These are phyloP conservation scores for Coniosporium tulheliwenetii DNA, from an alignment of 2,329 filamentous ascomycete genomes.

Conservation along the genomic window DNA sequence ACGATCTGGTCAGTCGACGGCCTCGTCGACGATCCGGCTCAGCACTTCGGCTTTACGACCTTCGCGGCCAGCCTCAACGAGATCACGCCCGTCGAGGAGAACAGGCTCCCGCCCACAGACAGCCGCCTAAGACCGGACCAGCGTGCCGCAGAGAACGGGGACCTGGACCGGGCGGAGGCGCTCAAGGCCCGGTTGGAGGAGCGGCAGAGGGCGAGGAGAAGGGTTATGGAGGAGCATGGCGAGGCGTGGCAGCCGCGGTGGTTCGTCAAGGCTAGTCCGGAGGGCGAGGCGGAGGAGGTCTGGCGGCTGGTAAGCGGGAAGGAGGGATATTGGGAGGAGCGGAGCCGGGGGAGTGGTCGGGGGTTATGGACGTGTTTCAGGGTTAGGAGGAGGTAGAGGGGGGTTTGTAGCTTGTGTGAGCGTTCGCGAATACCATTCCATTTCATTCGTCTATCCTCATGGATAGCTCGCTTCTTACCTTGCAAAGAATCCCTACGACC, in stretches of 20 bases:
- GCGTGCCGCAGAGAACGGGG: constrained; percentile 64
- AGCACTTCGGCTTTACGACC: constrained; percentile 73
- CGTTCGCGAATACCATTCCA: too few species aligned
- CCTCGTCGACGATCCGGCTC: constrained; percentile 62
- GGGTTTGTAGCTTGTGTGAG: neutral
- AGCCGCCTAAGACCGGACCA: constrained; percentile 76
- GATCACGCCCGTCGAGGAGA: constrained; percentile 63
- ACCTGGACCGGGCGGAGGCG: constrained; percentile 68
- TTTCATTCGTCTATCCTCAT: too few species aligned
- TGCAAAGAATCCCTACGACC: too few species aligned
- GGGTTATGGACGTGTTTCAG: constrained; percentile 39
- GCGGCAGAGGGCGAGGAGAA: constrained; percentile 59
- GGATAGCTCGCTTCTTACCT: too few species aligned
- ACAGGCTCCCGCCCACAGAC: constrained; percentile 65
- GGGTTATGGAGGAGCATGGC: constrained; percentile 59
- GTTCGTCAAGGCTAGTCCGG: constrained; percentile 48
- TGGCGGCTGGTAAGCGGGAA: constrained; percentile 58
- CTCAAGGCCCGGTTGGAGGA: constrained; percentile 78
- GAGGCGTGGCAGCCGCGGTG: constrained; percentile 62
- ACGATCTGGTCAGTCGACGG: constrained; percentile 67
- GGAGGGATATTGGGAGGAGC: constrained; percentile 88
- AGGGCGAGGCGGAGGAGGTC: constrained; percentile 26
- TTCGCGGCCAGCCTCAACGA: constrained; percentile 85
- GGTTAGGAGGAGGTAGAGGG: constrained; percentile 5
- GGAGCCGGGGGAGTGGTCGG: constrained; percentile 50